Evolutionary conservation across 116 monocot genomes (phyloP).

Genomic region (Thalassia testudinum): DNA sequence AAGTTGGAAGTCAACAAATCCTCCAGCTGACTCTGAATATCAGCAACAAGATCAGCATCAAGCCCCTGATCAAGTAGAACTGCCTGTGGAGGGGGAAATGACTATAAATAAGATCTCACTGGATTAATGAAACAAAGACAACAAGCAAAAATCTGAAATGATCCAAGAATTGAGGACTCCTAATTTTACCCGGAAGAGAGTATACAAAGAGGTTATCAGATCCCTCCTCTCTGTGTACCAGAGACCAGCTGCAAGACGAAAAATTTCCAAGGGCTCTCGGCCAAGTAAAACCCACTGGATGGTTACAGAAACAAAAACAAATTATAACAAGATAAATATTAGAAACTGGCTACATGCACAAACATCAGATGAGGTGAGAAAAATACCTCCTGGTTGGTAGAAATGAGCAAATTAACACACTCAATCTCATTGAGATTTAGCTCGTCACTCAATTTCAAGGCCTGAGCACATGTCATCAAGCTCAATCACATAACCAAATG

Average conservation of each 20-base stretch:
- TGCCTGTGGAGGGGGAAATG: conserved; percentile 22
- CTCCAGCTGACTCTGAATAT: conserved; percentile 57
- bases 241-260: conserved; percentile 75
- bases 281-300: conserved; percentile 76
- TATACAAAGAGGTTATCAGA: conserved; percentile 70
- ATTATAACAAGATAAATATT: neutral
- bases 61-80: conserved; percentile 76
- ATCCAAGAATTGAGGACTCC: neutral
- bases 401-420: conserved; percentile 68
- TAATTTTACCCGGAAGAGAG: conserved; percentile 57
- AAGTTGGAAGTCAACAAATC: conserved; percentile 58
- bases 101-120: neutral
- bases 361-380: neutral
- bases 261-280: conserved; percentile 85
- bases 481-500: no score
- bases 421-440: conserved; percentile 94
- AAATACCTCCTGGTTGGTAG: conserved; percentile 81
- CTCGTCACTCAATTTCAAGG: conserved; percentile 89
- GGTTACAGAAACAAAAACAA: conserved; percentile 1
- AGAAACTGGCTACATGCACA: neutral
- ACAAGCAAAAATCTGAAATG: neutral
- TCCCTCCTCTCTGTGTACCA: conserved; percentile 96
- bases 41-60: conserved; percentile 63
- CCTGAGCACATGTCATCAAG: conserved; percentile 22
- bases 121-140: neutral